Percentiles rank a stretch among this genome's conserved stretches.
phyloP scores from a whole-genome alignment of 768 basidiomycete genomes.

The Hydnum rufescens region DNA sequence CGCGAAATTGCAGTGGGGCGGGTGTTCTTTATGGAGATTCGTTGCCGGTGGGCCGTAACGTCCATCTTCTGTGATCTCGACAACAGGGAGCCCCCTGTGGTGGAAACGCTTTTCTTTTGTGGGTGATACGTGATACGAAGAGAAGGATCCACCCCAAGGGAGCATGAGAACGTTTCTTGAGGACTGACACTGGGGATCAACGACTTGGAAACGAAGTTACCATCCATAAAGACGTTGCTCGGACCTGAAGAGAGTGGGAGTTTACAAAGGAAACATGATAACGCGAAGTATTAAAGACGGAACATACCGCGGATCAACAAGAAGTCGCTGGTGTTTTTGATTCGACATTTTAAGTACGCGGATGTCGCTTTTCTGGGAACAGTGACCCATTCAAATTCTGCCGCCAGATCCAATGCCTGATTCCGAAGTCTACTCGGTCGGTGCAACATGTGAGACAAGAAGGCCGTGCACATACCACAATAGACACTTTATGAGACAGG shows the following conservation, averaged over 20 bases:
- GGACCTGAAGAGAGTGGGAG: constrained; percentile 8
- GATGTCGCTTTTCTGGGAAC: constrained; percentile 7
- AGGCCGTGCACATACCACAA: constrained; percentile 3
- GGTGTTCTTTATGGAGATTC: constrained; percentile 10
- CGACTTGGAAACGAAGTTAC: constrained; percentile 11
- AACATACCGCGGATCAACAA: neutral
- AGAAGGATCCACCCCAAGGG: constrained; percentile 11
- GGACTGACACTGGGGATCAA: constrained; percentile 8
- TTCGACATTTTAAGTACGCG: neutral
- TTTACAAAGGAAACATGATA: constrained; percentile 1
- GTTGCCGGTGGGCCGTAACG: constrained; percentile 7
- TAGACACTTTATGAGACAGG: constrained; percentile 10
- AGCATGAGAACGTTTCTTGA: constrained; percentile 10
- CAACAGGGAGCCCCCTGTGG: constrained; percentile 2
- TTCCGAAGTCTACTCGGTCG: too few relatives aligned
- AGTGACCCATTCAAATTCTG: constrained; percentile 10
- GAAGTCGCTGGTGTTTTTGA: neutral
- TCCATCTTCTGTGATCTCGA: constrained; percentile 6
- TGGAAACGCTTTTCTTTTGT: constrained; percentile 2
- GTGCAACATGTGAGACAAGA: neutral
- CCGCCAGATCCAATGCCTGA: constrained; percentile 3
- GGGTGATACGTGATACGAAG: constrained; percentile 11
- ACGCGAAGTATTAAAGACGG: neutral
- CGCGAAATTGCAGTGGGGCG: neutral
- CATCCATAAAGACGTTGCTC: constrained; percentile 10